Evolutionary conservation across 495 filamentous ascomycete species (phyloP).

Genomic region (Ramalina intermedia): DNA sequence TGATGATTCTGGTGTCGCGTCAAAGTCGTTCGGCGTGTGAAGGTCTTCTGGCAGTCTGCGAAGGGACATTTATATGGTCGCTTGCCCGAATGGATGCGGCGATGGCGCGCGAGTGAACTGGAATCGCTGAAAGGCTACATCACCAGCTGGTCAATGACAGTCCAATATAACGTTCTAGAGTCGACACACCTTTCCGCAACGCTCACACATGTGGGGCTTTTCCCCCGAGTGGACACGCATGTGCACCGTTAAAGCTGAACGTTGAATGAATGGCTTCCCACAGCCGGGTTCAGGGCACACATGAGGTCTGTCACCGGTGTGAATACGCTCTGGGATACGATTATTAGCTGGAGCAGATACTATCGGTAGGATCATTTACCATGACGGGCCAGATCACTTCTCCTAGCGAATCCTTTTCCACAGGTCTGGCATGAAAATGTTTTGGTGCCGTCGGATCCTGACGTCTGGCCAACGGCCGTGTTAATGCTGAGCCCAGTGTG

Average conservation of each 20-base stretch:
- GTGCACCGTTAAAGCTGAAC: conserved; percentile 94
- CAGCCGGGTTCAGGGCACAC: conserved; percentile 83
- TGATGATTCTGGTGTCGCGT: conserved; percentile 95
- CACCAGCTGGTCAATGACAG: conserved; percentile 13
- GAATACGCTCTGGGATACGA: conserved; percentile 64
- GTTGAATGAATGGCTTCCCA: conserved; percentile 92
- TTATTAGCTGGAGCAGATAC: conserved; percentile 17
- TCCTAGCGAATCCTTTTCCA: conserved; percentile 79
- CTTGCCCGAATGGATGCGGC: conserved; percentile 90
- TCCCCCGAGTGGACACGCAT: conserved; percentile 91
- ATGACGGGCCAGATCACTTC: conserved; percentile 89
- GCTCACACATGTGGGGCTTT: conserved; percentile 95
- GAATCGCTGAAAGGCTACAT: conserved; percentile 93
- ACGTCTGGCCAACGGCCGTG: conserved; percentile 22
- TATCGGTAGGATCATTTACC: conserved; percentile 41
- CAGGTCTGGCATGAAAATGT: conserved; percentile 87
- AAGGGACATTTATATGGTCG: conserved; percentile 96
- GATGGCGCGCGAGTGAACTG: conserved; percentile 84
- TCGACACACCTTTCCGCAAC: conserved; percentile 74
- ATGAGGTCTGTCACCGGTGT: conserved; percentile 82
- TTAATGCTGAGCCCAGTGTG: conserved; percentile 15
- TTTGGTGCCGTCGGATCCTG: conserved; percentile 44
- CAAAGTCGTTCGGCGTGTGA: conserved; percentile 85
- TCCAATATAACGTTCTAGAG: conserved; percentile 1
- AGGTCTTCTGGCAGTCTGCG: conserved; percentile 96